phyloP scores from a whole-genome alignment of 306 rosid genomes.

The Cicer judaicum region DNA sequence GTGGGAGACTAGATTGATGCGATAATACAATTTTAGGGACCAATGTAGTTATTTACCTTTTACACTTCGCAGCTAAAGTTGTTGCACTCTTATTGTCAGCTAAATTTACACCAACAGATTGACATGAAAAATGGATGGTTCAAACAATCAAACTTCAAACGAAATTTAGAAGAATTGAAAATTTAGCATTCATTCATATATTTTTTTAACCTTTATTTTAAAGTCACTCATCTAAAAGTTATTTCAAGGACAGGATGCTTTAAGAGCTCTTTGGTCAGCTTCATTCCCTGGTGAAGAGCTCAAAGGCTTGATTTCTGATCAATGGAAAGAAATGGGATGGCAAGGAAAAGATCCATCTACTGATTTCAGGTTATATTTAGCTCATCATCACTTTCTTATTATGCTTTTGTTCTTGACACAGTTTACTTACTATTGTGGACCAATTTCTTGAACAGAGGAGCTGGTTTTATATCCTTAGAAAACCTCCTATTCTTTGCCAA shows the following conservation, averaged over 20 bases:
- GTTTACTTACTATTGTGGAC: constrained; percentile 30
- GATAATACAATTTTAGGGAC: too few relatives aligned
- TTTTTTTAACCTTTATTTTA: constrained; percentile 15
- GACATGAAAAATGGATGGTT: constrained; percentile 9
- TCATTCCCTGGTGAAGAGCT: constrained; percentile 80
- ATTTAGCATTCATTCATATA: constrained; percentile 2
- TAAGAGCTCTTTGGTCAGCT: constrained; percentile 84
- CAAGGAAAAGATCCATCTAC: constrained; percentile 97
- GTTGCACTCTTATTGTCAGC: neutral
- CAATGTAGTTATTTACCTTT: too few relatives aligned
- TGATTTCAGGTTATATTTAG: constrained; percentile 75
- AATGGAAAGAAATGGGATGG: constrained; percentile 99
- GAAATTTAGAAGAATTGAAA: neutral
- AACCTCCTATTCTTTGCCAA: constrained; percentile 86
- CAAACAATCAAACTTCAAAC: constrained; percentile 10
- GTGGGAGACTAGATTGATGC: too few relatives aligned
- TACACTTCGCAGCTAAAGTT: too few relatives aligned
- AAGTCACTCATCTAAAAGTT: constrained; percentile 39
- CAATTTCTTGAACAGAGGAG: constrained; percentile 65
- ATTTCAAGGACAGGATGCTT: constrained; percentile 66
- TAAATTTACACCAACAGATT: neutral
- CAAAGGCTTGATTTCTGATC: constrained; percentile 82
- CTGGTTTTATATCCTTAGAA: constrained; percentile 95
- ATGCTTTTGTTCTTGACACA: constrained; percentile 3
- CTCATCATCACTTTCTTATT: constrained; percentile 20